Evolutionary conservation across 2,329 filamentous ascomycete species (phyloP).

Genomic region (Epichloe hybrida): DNA sequence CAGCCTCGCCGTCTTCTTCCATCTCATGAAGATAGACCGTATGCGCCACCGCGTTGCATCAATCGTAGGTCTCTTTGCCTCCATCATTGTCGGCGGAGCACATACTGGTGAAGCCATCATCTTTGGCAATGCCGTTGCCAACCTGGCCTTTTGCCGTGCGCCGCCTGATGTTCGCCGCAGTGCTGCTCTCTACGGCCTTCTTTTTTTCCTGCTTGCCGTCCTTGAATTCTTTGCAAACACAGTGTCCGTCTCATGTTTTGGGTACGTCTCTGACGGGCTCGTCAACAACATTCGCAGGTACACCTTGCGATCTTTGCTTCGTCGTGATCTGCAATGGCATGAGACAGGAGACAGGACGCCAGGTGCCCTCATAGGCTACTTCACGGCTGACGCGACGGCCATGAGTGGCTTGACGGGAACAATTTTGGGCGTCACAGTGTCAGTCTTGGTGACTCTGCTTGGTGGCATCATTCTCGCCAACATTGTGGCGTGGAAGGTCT

Average conservation of each 20-base stretch:
- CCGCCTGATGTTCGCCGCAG: constrained; percentile 22
- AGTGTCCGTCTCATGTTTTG: constrained; percentile 36
- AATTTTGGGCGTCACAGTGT: constrained; percentile 55
- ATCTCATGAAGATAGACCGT: constrained; percentile 1
- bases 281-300: constrained; percentile 50
- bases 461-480: constrained; percentile 56
- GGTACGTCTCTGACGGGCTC: constrained; percentile 43
- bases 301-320: constrained; percentile 50
- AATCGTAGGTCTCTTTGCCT: neutral
- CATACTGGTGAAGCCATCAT: constrained; percentile 41
- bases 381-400: constrained; percentile 55
- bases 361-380: constrained; percentile 47
- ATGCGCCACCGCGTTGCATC: neutral
- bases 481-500: constrained; percentile 64
- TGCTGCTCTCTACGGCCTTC: constrained; percentile 37
- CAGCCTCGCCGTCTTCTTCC: neutral
- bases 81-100: constrained; percentile 39
- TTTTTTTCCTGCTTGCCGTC: constrained; percentile 41
- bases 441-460: constrained; percentile 54
- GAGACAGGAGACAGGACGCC: constrained; percentile 50
- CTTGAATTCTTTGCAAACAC: constrained; percentile 34
- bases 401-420: constrained; percentile 57
- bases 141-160: constrained; percentile 32
- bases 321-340: constrained; percentile 59
- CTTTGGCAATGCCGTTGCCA: constrained; percentile 27